These are phyloP conservation scores for Athelia psychrophila DNA, from an alignment of 1,284 basidiomycete species.

Conservation along the genomic window DNA sequence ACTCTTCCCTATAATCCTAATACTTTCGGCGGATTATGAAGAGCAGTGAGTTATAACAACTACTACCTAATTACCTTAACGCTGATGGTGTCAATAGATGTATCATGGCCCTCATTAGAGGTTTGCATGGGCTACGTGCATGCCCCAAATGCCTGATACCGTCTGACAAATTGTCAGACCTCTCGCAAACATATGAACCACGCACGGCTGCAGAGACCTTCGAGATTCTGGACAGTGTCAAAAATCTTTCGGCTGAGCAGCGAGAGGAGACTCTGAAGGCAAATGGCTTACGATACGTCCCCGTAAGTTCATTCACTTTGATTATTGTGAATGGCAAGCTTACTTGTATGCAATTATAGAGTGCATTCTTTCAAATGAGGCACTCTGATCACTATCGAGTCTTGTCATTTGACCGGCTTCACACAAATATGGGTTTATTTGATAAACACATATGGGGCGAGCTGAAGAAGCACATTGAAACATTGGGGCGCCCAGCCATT, in stretches of 20 bases:
- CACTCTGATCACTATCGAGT: slow-evolving; percentile 26
- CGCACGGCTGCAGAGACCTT: slow-evolving; percentile 15
- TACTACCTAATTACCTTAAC: background rate
- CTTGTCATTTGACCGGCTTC: slow-evolving; percentile 34
- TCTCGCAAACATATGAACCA: slow-evolving; percentile 11
- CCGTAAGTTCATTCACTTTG: slow-evolving; percentile 20
- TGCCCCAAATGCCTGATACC: slow-evolving; percentile 34
- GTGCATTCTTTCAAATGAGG: slow-evolving; percentile 29
- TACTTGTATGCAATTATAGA: slow-evolving; percentile 20
- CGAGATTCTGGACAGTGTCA: slow-evolving; percentile 11
- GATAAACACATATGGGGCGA: slow-evolving; percentile 25
- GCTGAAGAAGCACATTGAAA: slow-evolving; percentile 16
- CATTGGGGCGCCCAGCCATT: slow-evolving; percentile 5
- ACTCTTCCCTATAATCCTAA: slow-evolving; percentile 25
- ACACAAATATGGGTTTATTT: slow-evolving; percentile 31
- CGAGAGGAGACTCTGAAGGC: slow-evolving; percentile 20
- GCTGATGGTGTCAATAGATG: background rate
- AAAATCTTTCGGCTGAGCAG: slow-evolving; percentile 5
- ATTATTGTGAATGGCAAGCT: background rate
- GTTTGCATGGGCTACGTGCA: slow-evolving; percentile 22
- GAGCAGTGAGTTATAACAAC: slow-evolving; percentile 29
- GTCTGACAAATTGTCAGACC: slow-evolving; percentile 15
- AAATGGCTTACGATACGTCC: slow-evolving; percentile 25
- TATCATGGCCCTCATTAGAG: slow-evolving; percentile 30
- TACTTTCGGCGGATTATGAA: slow-evolving; percentile 30